Evolutionary conservation across 306 rosid species (phyloP), one percentile per base, ranked within the genome.

Genomic region (Vigna unguiculata): DNA sequence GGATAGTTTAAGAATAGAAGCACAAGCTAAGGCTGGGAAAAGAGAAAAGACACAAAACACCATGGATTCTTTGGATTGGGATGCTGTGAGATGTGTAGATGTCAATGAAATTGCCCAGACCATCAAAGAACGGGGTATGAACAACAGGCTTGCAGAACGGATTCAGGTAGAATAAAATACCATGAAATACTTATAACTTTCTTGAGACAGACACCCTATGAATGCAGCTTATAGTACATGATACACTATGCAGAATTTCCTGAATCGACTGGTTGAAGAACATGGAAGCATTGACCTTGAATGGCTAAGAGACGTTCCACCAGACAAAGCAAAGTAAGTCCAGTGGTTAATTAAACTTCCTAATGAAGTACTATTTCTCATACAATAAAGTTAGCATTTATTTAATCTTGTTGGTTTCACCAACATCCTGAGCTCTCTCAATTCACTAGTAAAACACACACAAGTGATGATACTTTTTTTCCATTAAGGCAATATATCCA

Each of bases 81-180:
- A 93, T 20, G 99, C 99, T 28, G 82, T 96, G 80, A 88, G 98
- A 88, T 72, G 90, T 78, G 97, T 96, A 75, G 85, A 88, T 78
- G 98, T 91, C 67, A 59, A 48, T 38, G 96, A 86, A 51, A 88
- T 96, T 78, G 92, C 99, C 36, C 22, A 89, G 8, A 73, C 88
- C 78, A 96, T 96, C 80, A 96, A 87, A 84, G 99, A 96, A 80
- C 88, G 99, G 14, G 99, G 99, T 60, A 96, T 96, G 99, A 96
- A 96, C 81, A 91, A 96, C 84, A 88, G 86, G 86, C 98, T 96
- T 67, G 99, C 98, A 34, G 96, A 85, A 72, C 87, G 99, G 48
- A 96, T 96, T 80, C 82, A 96, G 98, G 99, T 93, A 74, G 51
- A 69, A 57, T 30, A 38, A 48, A 21, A 72, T 36, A 79, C 48